Base-by-base conservation (phyloP, 345 rosid genomes). In the Tarenaya hassleriana region DNA sequence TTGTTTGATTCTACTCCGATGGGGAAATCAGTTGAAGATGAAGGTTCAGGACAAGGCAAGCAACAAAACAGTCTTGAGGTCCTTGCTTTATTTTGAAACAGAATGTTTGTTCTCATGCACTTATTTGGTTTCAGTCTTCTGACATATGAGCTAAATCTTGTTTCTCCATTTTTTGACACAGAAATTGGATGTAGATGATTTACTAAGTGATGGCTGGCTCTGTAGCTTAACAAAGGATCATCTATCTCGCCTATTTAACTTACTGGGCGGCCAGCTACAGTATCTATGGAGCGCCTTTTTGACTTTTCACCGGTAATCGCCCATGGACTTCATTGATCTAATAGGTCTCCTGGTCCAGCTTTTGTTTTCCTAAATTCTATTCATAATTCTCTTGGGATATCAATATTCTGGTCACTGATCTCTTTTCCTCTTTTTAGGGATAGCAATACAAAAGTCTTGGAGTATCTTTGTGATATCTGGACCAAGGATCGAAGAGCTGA, bases 401-500 rank as follows among this genome's bases (percentile, higher is more conserved):
- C 9, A 49, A 41, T 27, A 48, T 42, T 34, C 41, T 45, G 41
- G 50, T 15, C 39, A 29, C 48, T 56, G 16, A 16, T 32, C 21
- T 16, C 52, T 16, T 63, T 55, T 63, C 37, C 33, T 50, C 68
- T 62, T 71, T 66, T 35, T 68, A 88, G 98, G 84, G 81, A 73
- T 64, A 79, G 81, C 63, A 75, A 67, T 64, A 69, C 47, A 55
- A 75, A 68, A 64, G 70, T 91, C 69, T 50, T 92, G 33, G 82
- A 83, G 44, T 74, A 66, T 72, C 75, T 92, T 50, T 75, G 67
- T 40, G 84, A 83, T 58, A 54, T 61, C 48, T 92, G 98, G 98
- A 71, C 84, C 31, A 73, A 62, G 63, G 95, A 88, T 56, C 83
- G 95, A 34, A 85, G 77, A 71, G 86, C 88, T 50, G 98, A 87